Evolutionary conservation across 2,329 filamentous ascomycete species (phyloP).

Genomic region (Pseudogymnoascus sp.): DNA sequence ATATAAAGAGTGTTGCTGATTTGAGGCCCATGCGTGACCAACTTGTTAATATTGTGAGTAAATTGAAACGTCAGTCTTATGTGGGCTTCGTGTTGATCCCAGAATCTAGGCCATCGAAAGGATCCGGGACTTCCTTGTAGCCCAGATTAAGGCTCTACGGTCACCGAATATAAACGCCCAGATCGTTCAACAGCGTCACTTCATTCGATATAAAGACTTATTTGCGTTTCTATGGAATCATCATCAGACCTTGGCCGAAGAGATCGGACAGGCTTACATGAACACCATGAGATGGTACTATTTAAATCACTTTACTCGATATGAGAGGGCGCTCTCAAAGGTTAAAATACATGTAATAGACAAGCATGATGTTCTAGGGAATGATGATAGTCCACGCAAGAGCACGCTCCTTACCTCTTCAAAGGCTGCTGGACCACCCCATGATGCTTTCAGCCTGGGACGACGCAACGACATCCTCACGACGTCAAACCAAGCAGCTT

Average conservation of each 20-base stretch:
- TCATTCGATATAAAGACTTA: slow-evolving; percentile 80
- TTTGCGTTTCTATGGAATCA: slow-evolving; percentile 78
- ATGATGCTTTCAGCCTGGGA: slow-evolving; percentile 85
- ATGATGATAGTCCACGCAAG: slow-evolving; percentile 65
- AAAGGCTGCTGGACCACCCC: slow-evolving; percentile 49
- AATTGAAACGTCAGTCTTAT: not conserved
- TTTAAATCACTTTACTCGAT: slow-evolving; percentile 80
- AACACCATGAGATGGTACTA: slow-evolving; percentile 99
- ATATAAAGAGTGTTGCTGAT: slow-evolving; percentile 72
- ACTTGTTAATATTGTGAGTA: slow-evolving; percentile 65
- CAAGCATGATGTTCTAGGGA: slow-evolving; percentile 73
- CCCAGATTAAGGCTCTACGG: slow-evolving; percentile 86
- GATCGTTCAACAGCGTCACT: slow-evolving; percentile 88
- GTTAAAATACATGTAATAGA: slow-evolving; percentile 78
- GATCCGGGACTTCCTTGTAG: slow-evolving; percentile 88
- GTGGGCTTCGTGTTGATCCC: slow-evolving; percentile 16
- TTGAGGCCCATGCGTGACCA: slow-evolving; percentile 78
- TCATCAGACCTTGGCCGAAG: slow-evolving; percentile 74
- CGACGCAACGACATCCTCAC: slow-evolving; percentile 77
- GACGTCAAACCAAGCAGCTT: slow-evolving; percentile 62
- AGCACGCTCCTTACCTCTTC: slow-evolving; percentile 48
- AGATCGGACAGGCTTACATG: slow-evolving; percentile 88
- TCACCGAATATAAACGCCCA: slow-evolving; percentile 97
- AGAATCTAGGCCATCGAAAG: slow-evolving; percentile 68
- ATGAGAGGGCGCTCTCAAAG: slow-evolving; percentile 75